These are phyloP conservation scores for Jimgerdemannia lactiflua DNA, from an alignment of 192 early-diverging fungal genomes.

Conservation along the genomic window DNA sequence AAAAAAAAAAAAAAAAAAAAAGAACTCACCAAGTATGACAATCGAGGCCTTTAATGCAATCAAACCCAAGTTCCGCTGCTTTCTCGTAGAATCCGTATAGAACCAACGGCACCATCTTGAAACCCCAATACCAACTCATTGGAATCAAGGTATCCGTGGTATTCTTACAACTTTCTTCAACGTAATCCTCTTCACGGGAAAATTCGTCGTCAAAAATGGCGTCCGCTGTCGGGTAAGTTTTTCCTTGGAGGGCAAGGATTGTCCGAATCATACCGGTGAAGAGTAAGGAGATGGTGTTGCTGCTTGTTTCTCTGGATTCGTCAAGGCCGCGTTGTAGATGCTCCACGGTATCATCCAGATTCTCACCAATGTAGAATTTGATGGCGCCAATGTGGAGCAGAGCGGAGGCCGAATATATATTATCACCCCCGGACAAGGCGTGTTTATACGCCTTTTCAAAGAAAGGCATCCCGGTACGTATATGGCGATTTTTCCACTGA, in stretches of 20 bases:
- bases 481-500: conserved; percentile 21
- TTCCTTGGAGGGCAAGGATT: conserved; percentile 20
- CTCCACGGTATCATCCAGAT: conserved; percentile 13
- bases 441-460: conserved; percentile 20
- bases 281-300: conserved; percentile 4
- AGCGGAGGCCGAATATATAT: conserved; percentile 17
- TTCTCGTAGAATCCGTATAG: conserved; percentile 15
- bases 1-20: background rate
- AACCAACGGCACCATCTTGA: conserved; percentile 20
- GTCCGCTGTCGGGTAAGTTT: conserved; percentile 10
- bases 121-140: conserved; percentile 18
- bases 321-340: conserved; percentile 17
- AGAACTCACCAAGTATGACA: conserved; percentile 19
- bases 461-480: conserved; percentile 13
- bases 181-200: conserved; percentile 10
- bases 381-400: conserved; percentile 13
- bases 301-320: conserved; percentile 5
- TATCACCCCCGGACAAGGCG: conserved; percentile 24
- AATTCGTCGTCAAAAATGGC: background rate
- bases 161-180: conserved; percentile 11
- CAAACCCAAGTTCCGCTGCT: conserved; percentile 10
- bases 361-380: conserved; percentile 13
- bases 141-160: conserved; percentile 12
- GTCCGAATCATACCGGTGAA: conserved; percentile 10
- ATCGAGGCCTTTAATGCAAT: conserved; percentile 5